Evolutionary conservation across 192 early-diverging fungal genomes (phyloP).

Genomic region (Coemansia sp.): DNA sequence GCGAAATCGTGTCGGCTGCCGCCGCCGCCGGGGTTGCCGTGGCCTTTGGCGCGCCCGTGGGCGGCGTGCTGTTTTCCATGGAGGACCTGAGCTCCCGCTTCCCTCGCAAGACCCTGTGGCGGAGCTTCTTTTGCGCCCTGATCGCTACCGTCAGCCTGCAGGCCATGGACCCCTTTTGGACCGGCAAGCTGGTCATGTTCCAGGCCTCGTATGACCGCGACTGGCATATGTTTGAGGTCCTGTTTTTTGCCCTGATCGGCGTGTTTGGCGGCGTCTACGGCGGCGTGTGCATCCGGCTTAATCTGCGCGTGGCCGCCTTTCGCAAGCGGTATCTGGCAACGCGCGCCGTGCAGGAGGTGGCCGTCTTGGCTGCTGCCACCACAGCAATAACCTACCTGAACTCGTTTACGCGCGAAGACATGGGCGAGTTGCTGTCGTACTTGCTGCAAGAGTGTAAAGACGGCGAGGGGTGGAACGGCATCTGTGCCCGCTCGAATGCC

Average conservation of each 20-base stretch:
- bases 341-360: slow-evolving; percentile 67
- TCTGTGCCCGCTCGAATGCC: slow-evolving; percentile 53
- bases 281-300: slow-evolving; percentile 71
- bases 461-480: slow-evolving; percentile 55
- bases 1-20: slow-evolving; percentile 71
- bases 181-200: slow-evolving; percentile 96
- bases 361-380: slow-evolving; percentile 62
- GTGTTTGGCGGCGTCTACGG: slow-evolving; percentile 84
- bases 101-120: slow-evolving; percentile 93
- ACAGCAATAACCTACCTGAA: slow-evolving; percentile 69
- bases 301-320: slow-evolving; percentile 65
- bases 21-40: slow-evolving; percentile 72
- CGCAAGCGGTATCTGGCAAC: slow-evolving; percentile 66
- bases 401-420: slow-evolving; percentile 77
- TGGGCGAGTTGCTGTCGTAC: slow-evolving; percentile 77
- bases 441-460: slow-evolving; percentile 71
- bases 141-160: slow-evolving; percentile 88
- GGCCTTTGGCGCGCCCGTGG: slow-evolving; percentile 70
- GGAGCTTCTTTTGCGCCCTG: slow-evolving; percentile 96
- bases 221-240: slow-evolving; percentile 93
- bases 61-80: slow-evolving; percentile 72
- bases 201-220: slow-evolving; percentile 88
- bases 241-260: slow-evolving; percentile 76
- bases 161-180: slow-evolving; percentile 91
- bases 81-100: slow-evolving; percentile 96